These are phyloP conservation scores for Suillus tomentosus DNA, from an alignment of 768 basidiomycete species.

Conservation along the genomic window DNA sequence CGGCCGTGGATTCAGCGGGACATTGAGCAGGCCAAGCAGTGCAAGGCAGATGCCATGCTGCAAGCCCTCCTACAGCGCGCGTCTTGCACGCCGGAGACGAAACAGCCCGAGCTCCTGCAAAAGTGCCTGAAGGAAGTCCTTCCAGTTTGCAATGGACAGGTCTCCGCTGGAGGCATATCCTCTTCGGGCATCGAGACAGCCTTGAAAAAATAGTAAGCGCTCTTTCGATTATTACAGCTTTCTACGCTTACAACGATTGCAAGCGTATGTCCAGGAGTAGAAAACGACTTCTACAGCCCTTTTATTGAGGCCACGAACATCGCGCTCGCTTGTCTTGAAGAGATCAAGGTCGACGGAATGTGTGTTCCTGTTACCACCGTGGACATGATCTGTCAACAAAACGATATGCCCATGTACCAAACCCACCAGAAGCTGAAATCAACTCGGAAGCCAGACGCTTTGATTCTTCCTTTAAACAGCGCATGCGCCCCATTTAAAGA, in stretches of 20 bases:
- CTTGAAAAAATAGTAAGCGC: too few relatives aligned
- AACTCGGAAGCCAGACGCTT: not conserved
- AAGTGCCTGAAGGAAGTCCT: not conserved
- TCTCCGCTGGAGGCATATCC: too few relatives aligned
- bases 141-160: too few relatives aligned
- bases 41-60: not conserved
- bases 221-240: too few relatives aligned
- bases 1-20: not conserved
- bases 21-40: not conserved
- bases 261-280: not conserved
- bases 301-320: not conserved
- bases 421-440: not conserved
- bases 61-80: not conserved
- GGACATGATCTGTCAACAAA: not conserved
- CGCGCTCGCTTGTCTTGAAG: conserved; percentile 1
- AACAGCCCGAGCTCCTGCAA: not conserved
- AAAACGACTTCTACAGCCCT: not conserved
- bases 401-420: not conserved
- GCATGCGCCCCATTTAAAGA: not conserved
- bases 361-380: not conserved
- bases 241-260: not conserved
- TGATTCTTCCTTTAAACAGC: not conserved
- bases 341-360: not conserved
- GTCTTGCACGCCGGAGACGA: not conserved
- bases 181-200: too few relatives aligned